Base-by-base conservation (phyloP, 108 stramenopile genomes). In the Pseudonitzschia pungens region DNA sequence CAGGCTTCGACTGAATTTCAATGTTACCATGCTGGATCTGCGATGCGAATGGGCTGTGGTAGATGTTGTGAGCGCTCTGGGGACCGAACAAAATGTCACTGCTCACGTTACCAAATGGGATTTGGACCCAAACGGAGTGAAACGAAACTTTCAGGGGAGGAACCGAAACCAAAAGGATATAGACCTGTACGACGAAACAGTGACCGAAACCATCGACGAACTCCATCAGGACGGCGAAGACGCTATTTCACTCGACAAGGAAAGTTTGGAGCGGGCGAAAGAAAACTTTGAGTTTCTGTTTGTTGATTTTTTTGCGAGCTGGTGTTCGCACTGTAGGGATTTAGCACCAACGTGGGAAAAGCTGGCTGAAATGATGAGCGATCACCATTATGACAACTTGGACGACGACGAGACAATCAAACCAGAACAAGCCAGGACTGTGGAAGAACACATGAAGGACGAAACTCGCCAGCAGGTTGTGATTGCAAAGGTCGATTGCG, bases 81-180 rank as follows among this genome's bases (percentile, higher is more conserved):
- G 98, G 40, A 96, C 93, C 10, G 89, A 96, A 81, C 92, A 96
- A 72, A 97, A 98, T 82, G 92, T 99, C 26, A 94, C 95, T 20
- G 69, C 88, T 31, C 94, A 97, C 65, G 87, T 99, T 9, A 82
- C 84, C 44, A 97, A 97, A 79, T 97, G 91, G 87, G 82, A 90
- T 65, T 74, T 97, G 50, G 95, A 99, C 83, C 89, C 81, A 8
- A 50, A 85, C 12, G 97, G 98, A 4, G 71, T 95, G 14, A 73
- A 85, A 18, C 72, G 82, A 57, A 74, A 79, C 44, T 97, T 85
- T 63, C 78, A 83, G n/a, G 88, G 89, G 15, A 71, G 97, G 24
- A 98, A 97, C 81, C 50, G 41, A 44, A 77, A 89, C 33, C 93
- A 96, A 72, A 81, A 92, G 31, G 91, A 92, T 50, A 75, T 87